phyloP scores from a whole-genome alignment of 2,329 filamentous ascomycete species.

The Lecanosticta acicola region DNA sequence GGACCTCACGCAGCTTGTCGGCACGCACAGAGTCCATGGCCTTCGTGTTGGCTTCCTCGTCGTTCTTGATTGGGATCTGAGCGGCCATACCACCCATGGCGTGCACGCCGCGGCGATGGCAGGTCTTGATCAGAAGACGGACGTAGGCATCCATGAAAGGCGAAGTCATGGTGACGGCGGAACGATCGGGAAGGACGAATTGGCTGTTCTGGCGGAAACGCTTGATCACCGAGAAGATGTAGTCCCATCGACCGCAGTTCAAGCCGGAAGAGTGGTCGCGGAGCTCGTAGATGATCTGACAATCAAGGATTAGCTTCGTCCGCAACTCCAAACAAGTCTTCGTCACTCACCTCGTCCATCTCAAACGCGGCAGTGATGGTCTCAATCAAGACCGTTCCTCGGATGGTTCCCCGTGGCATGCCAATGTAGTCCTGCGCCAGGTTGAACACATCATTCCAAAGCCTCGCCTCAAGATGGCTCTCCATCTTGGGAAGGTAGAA shows the following conservation, averaged over 20 bases:
- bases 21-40: conserved; percentile 54
- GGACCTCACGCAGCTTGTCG: conserved; percentile 93
- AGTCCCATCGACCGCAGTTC: conserved; percentile 99
- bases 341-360: too few relatives aligned
- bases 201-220: conserved; percentile 93
- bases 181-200: conserved; percentile 90
- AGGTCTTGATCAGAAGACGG: conserved; percentile 95
- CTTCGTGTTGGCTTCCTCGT: conserved; percentile 50
- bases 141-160: conserved; percentile 99
- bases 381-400: conserved; percentile 93
- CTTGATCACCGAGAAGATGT: conserved; percentile 99
- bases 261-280: conserved; percentile 92
- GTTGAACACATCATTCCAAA: conserved; percentile 99
- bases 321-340: too few relatives aligned
- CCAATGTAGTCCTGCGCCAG: conserved; percentile 88
- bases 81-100: conserved; percentile 99
- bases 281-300: conserved; percentile 99
- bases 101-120: conserved; percentile 93
- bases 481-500: conserved; percentile 97
- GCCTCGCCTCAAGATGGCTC: conserved; percentile 88
- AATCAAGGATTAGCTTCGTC: too few relatives aligned
- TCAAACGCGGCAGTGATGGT: conserved; percentile 97
- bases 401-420: conserved; percentile 84
- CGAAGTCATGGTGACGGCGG: conserved; percentile 90
- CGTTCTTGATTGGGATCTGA: conserved; percentile 97